Evolutionary conservation across 116 monocot genomes (phyloP), one percentile per base, ranked within the genome.

Genomic region (Cymodocea nodosa): DNA sequence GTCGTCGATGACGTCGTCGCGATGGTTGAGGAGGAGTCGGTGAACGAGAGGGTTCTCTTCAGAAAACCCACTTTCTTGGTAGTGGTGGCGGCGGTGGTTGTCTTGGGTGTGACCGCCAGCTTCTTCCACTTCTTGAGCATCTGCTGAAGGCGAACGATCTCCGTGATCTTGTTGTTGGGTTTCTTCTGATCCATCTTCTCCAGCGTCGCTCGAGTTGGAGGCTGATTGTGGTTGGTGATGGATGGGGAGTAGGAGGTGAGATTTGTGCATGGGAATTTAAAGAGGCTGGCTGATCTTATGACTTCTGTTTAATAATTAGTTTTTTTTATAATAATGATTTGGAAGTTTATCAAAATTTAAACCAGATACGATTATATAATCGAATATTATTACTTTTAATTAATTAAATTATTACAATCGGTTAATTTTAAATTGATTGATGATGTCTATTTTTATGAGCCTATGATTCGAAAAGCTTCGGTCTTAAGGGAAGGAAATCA

Each of bases 71-170:
- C 50, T 5, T 48, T 39, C 40, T 69, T 55, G 23, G 51, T 60
- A 6, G 59, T 35, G 34, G 48, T 20, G 14, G 70, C 14, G n/a
- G 0, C 13, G 51, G 0, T n/a, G 54, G 68, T 83, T 50, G 63
- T 72, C 34, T 77, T 87, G 6, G 83, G 78, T 17, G 73, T 52
- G 51, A 76, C 80, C 30, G 80, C 80, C 35, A 79, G 68, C 72
- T 77, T 86, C 82, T 86, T 86, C 86, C 82, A 82, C 59, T 82
- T 86, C 82, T 80, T 86, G 36, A 86, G 71, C 77, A 86, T 79
- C 57, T 75, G 79, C 50, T 82, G 86, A 15, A 82, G 86, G 65
- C 82, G 73, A 14, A 82, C 86, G 60, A 86, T 75, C 53, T 86
- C 86, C 35, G 74, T 77, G 75, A 82, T 85, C 80, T 82, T 85